Percentiles rank a stretch among this genome's conserved stretches.
Conservation (phyloP, 2,329 filamentous ascomycete species). For the Xylaria arbuscula region DNA sequence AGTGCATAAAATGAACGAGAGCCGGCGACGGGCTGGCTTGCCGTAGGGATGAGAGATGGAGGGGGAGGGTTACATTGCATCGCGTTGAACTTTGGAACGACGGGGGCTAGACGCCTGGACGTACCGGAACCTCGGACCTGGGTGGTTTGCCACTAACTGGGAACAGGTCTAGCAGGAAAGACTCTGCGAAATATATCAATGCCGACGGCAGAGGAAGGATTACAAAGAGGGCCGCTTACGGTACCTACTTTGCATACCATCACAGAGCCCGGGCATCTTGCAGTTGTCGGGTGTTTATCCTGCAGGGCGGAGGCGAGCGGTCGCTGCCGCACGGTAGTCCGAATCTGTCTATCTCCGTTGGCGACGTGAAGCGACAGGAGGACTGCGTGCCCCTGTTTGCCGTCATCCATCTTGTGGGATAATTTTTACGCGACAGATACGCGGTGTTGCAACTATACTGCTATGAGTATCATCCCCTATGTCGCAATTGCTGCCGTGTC, state of each 20-base stretch:
- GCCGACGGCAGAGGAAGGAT: conserved; percentile 28
- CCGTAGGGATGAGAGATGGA: conserved; percentile 8
- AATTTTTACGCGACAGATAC: conserved; percentile 3
- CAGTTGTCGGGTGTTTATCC: not conserved
- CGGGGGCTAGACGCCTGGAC: conserved; percentile 13
- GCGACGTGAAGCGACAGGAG: conserved; percentile 8
- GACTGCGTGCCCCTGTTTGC: not conserved
- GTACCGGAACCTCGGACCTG: conserved; percentile 29
- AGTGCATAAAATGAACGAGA: conserved; percentile 14
- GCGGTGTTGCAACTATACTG: not conserved
- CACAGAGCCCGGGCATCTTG: not conserved
- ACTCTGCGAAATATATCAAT: conserved; percentile 22
- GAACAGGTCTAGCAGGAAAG: conserved; percentile 11
- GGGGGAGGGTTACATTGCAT: conserved; percentile 30
- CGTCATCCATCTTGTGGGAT: not conserved
- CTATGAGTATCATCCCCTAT: conserved; percentile 7
- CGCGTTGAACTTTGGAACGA: not conserved
- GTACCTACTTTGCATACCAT: not conserved
- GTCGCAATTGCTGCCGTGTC: not conserved
- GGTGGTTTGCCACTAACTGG: not conserved
- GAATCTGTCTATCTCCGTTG: not conserved
- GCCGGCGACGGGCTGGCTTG: conserved; percentile 19
- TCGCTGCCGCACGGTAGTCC: not conserved
- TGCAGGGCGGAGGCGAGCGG: conserved; percentile 10
- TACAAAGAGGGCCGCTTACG: conserved; percentile 14